phyloP scores from a whole-genome alignment of 2,329 filamentous ascomycete genomes.

The Rhexocercosporidium sp. region DNA sequence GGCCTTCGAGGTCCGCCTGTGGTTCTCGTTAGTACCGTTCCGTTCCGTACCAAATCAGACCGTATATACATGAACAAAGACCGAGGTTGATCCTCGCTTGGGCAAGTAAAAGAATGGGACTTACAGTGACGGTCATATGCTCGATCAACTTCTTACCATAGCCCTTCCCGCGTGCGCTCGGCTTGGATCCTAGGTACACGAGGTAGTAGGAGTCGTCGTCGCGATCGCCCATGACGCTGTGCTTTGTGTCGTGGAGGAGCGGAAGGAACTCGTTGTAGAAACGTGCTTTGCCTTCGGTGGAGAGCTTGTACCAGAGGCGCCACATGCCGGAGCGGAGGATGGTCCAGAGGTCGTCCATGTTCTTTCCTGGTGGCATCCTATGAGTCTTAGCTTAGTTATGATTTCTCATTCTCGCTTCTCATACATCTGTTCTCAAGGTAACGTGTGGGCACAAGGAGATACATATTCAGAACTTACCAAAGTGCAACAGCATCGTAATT shows the following conservation, averaged over 20 bases:
- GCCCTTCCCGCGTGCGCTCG: slow-evolving; percentile 71
- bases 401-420: not conserved
- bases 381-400: slow-evolving; percentile 2
- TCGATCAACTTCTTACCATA: slow-evolving; percentile 74
- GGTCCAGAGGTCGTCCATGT: slow-evolving; percentile 76
- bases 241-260: slow-evolving; percentile 74
- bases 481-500: slow-evolving; percentile 80
- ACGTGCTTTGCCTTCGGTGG: slow-evolving; percentile 71
- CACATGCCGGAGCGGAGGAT: slow-evolving; percentile 77
- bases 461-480: slow-evolving; percentile 61
- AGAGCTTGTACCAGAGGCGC: slow-evolving; percentile 77
- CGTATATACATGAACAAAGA: too few species aligned
- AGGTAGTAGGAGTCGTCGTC: slow-evolving; percentile 79
- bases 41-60: too few species aligned
- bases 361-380: slow-evolving; percentile 77
- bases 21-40: slow-evolving; percentile 11
- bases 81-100: not conserved
- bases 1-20: slow-evolving; percentile 68
- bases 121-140: slow-evolving; percentile 59
- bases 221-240: slow-evolving; percentile 67
- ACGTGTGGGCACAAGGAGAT: not conserved
- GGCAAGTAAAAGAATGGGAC: not conserved
- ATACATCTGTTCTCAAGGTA: not conserved
- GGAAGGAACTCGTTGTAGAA: slow-evolving; percentile 82
- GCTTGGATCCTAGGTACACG: slow-evolving; percentile 80